These are phyloP conservation scores for Leccinum truebloodii DNA, from an alignment of 768 basidiomycete species.

Conservation along the genomic window DNA sequence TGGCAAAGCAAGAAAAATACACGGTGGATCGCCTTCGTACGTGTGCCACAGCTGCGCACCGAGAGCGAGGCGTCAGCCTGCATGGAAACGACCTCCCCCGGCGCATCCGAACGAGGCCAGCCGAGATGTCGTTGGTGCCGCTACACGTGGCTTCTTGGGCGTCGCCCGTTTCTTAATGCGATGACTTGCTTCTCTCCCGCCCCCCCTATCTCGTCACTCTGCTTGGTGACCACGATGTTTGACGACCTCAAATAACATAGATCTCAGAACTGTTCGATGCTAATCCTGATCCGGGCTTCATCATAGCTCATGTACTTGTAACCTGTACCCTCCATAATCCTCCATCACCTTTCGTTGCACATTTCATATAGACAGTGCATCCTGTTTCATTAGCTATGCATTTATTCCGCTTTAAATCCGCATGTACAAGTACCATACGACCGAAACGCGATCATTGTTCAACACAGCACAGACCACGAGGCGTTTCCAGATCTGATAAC, in stretches of 20 bases:
- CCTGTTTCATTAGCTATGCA: not conserved
- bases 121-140: not conserved
- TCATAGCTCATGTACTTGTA: not conserved
- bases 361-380: not conserved
- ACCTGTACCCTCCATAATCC: not conserved
- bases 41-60: slow-evolving; percentile 30
- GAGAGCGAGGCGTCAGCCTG: slow-evolving; percentile 15
- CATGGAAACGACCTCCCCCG: slow-evolving; percentile 26
- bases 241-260: not conserved
- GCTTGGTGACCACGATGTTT: not conserved
- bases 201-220: not conserved
- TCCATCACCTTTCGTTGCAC: not conserved
- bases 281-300: not conserved
- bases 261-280: not conserved
- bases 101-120: slow-evolving; percentile 9
- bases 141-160: slow-evolving; percentile 10
- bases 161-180: slow-evolving; percentile 14
- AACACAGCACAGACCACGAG: not conserved
- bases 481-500: not conserved
- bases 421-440: not conserved
- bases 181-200: not conserved
- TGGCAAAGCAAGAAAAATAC: slow-evolving; percentile 32
- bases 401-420: not conserved
- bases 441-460: not conserved
- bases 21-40: slow-evolving; percentile 33